Conservation (phyloP, 805 yeast species). For the Monosporozyma servazzii region DNA sequence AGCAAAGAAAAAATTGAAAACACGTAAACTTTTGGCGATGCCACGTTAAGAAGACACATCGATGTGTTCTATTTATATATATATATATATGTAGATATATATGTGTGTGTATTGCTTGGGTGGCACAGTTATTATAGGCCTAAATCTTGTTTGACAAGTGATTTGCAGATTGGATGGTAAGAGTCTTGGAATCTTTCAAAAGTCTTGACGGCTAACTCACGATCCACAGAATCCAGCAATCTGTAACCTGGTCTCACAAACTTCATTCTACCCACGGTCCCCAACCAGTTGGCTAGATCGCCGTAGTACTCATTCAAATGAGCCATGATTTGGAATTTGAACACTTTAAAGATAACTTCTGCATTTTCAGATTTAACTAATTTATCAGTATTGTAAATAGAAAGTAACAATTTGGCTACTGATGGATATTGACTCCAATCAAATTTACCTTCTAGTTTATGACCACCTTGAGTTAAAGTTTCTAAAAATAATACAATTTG, state of each 20-base stretch:
- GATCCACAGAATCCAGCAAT: constrained; percentile 54
- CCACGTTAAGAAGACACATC: no score
- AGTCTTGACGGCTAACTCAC: constrained; percentile 53
- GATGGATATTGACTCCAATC: constrained; percentile 29
- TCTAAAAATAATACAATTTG: constrained; percentile 78
- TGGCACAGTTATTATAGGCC: constrained; percentile 28
- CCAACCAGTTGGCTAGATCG: constrained; percentile 71
- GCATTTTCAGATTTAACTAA: constrained; percentile 57
- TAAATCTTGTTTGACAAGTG: constrained; percentile 77
- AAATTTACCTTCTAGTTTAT: constrained; percentile 11
- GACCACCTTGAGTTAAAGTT: constrained; percentile 42
- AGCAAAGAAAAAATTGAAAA: no score
- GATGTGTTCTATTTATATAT: background rate
- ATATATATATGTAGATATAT: background rate
- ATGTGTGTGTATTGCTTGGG: no score
- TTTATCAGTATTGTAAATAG: constrained; percentile 30
- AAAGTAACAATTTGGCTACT: constrained; percentile 32
- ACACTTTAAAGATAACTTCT: constrained; percentile 76
- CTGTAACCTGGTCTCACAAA: constrained; percentile 82
- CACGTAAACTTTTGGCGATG: no score
- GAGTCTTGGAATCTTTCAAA: constrained; percentile 48
- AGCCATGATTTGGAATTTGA: constrained; percentile 52
- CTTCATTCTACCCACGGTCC: constrained; percentile 91
- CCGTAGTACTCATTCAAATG: constrained; percentile 38
- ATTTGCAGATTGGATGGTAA: constrained; percentile 80